Conservation (phyloP, 768 basidiomycete genomes). For the Chiua virens region DNA sequence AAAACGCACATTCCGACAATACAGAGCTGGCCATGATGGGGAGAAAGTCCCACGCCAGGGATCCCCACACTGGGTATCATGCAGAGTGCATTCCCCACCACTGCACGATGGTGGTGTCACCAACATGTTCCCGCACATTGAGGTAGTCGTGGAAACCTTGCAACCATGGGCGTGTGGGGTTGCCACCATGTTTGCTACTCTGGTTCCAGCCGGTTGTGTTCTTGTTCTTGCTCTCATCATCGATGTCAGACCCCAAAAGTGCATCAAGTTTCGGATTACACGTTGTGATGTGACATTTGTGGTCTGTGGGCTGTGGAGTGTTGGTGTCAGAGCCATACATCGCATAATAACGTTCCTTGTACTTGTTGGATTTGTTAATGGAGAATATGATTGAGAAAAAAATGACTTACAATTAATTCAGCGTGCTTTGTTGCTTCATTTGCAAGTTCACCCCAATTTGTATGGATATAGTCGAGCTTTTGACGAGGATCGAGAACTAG, state of each 20-base stretch:
- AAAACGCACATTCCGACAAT: not conserved
- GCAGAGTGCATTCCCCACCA: conserved; percentile 2
- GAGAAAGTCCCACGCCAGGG: not conserved
- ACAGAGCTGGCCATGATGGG: conserved; percentile 6
- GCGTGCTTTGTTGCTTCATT: not conserved
- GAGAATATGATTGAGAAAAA: not conserved
- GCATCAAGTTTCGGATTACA: not conserved
- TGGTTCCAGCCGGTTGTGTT: not conserved
- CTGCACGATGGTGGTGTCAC: not conserved
- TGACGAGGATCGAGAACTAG: conserved; percentile 4
- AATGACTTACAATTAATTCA: not conserved
- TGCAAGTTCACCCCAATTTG: conserved; percentile 2
- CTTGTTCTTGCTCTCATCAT: not conserved
- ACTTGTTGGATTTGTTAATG: conserved; percentile 2
- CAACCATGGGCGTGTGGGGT: conserved; percentile 1
- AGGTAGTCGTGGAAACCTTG: conserved; percentile 11
- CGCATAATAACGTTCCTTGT: not conserved
- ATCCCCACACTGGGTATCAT: conserved; percentile 2
- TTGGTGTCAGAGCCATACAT: conserved; percentile 1
- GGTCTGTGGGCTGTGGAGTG: too few relatives aligned
- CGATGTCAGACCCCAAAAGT: not conserved
- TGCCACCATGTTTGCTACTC: not conserved
- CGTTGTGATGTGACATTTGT: not conserved
- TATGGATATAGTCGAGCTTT: conserved; percentile 3
- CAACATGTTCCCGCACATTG: not conserved